These are phyloP conservation scores for Clavispora asparagi DNA, from an alignment of 805 yeast species.

Conservation along the genomic window DNA sequence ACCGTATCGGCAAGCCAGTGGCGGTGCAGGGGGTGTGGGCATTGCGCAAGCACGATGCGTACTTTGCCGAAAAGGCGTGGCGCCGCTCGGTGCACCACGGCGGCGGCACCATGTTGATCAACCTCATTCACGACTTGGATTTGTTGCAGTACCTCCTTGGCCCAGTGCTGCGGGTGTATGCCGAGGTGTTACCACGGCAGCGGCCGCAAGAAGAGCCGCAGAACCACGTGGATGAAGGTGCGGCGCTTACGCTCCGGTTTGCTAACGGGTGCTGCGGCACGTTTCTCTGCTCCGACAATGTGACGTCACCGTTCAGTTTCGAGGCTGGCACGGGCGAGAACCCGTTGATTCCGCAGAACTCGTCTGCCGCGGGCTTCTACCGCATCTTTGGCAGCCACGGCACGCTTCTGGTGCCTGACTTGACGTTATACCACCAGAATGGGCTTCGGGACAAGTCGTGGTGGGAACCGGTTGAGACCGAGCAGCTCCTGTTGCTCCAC, in stretches of 20 bases:
- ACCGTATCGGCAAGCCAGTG: conserved; percentile 25
- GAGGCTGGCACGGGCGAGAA: conserved; percentile 42
- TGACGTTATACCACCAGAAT: conserved; percentile 32
- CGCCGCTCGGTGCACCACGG: conserved; percentile 29
- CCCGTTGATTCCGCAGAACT: conserved; percentile 33
- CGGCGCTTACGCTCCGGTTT: conserved; percentile 33
- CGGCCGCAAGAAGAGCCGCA: conserved; percentile 15
- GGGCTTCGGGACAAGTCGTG: conserved; percentile 20
- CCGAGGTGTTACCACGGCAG: conserved; percentile 32
- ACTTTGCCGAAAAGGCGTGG: conserved; percentile 36
- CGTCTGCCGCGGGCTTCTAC: conserved; percentile 29
- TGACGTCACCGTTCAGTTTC: conserved; percentile 36
- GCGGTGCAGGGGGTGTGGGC: conserved; percentile 42
- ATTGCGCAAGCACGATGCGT: conserved; percentile 28
- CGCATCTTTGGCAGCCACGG: conserved; percentile 36
- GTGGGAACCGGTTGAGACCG: conserved; percentile 22
- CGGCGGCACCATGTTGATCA: conserved; percentile 38
- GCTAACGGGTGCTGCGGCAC: conserved; percentile 36
- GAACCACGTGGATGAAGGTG: conserved; percentile 38
- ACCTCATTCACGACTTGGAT: conserved; percentile 39
- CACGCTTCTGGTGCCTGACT: conserved; percentile 36
- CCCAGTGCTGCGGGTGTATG: conserved; percentile 34
- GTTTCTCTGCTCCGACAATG: conserved; percentile 38
- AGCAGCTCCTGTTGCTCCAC: conserved; percentile 15
- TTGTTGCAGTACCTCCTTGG: conserved; percentile 37